A percentile compares a stretch with the other conserved stretches of the same genome.
These are phyloP conservation scores for Yamadazyma epiphylla DNA, from an alignment of 1,139 yeast species.

Conservation along the genomic window DNA sequence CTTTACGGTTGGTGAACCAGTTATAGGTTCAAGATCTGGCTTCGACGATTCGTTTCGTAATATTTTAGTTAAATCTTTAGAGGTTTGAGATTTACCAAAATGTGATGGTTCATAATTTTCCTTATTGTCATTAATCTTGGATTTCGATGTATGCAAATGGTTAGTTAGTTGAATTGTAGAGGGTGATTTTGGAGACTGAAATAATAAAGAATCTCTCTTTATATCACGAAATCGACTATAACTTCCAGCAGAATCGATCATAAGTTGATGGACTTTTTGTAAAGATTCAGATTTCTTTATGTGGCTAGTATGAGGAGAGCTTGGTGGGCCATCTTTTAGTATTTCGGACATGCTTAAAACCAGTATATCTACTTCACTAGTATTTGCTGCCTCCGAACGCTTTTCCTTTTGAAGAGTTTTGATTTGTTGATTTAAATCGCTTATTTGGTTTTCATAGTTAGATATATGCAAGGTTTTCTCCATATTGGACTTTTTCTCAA, in stretches of 20 bases:
- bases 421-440: constrained; percentile 17
- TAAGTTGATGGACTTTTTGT: constrained; percentile 17
- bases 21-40: constrained; percentile 2
- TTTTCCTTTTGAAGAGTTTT: constrained; percentile 7
- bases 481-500: constrained; percentile 26
- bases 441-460: constrained; percentile 32
- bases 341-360: constrained; percentile 29
- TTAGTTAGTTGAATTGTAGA: constrained; percentile 22
- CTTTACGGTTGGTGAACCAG: constrained; percentile 4
- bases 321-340: constrained; percentile 32
- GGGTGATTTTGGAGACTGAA: constrained; percentile 16
- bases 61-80: constrained; percentile 8
- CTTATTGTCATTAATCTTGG: constrained; percentile 1
- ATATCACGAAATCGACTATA: constrained; percentile 14
- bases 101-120: constrained; percentile 1
- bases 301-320: constrained; percentile 3
- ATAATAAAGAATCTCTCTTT: constrained; percentile 12
- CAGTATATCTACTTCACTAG: constrained; percentile 22
- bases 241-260: constrained; percentile 11
- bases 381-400: constrained; percentile 1
- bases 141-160: constrained; percentile 6
- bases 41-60: constrained; percentile 7
- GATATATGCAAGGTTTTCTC: constrained; percentile 31
- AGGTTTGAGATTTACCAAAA: constrained; percentile 9
- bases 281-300: constrained; percentile 23